Base-by-base conservation (phyloP, 2,329 filamentous ascomycete genomes). In the Diplocarpon rosae region DNA sequence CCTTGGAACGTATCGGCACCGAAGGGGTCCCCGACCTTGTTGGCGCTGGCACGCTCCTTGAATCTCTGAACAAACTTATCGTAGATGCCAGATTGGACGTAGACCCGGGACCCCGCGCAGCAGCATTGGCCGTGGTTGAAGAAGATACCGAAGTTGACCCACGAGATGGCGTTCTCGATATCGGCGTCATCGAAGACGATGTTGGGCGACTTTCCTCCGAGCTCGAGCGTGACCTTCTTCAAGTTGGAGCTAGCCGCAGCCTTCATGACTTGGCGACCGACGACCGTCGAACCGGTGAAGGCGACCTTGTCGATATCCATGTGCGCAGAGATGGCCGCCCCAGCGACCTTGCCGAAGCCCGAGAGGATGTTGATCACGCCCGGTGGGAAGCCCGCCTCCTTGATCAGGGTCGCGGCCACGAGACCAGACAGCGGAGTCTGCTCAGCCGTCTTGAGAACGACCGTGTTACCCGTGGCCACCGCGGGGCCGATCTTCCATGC, bases 21-120 rank as follows among this genome's bases (percentile, higher is more conserved):
- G 67, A 83, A 83, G 61, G 80, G 80, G 65, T 83, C 76, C 49
- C 80, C 80, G 47, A 84, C 76, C 50, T 74, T 70, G 68, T 82
- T 83, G 66, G 73, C 66, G 46, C 65, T 56, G 37, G 79, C 76
- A 49, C 78, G 72, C 63, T 72, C 71, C 70, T 78, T 81, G 70
- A 84, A 84, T 47, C 66, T 63, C 62, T 75, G 63, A 43, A 85
- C 63, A 63, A 84, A 85, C 65, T 78, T 75, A 65, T 83, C 79
- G 65, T 83, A 82, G 63, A 84, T 80, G 43, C 67, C 65, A 53
- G 82, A 79, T 59, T 84, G 78, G 33, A 84, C 80, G 66, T 81
- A 81, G 60, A 84, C 68, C 61, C 80, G 74, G 48, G 77, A 81
- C 52, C 77, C 76, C 49, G 78, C 78, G 59, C 75, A 80, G 55